Base-by-base conservation (phyloP, 352 stramenopile species). In the Pythium scleroteichum region DNA sequence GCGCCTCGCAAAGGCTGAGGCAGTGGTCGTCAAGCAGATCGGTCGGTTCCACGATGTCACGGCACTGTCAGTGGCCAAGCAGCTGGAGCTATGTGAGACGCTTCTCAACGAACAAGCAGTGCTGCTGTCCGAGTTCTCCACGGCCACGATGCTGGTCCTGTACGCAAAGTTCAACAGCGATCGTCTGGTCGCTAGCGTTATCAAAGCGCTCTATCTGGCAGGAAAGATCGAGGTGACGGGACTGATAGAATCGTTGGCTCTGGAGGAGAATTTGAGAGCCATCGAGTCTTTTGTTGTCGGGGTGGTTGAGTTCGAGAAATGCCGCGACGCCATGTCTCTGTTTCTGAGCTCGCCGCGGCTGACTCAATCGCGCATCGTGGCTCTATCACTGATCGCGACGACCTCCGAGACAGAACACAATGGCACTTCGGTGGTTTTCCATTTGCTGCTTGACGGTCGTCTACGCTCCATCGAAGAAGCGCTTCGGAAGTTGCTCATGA, bases 21-120 rank as follows among this genome's bases (percentile, higher is more conserved):
- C 61, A 3, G 51, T 59, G 0, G 72, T 76, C 7, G 51, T 88
- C 29, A 83, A 79, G 48, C 79, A 85, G 17, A 71, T 90, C 14
- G 75, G 64, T 19, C 65, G 68, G 16, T 90, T 90, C 48, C 76
- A 79, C 62, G 74, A 87, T 44, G 79, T 79, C 24, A 79, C 80
- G 0, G 65, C 54, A 0, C 53, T 76, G 4, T 47, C 72, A 7
- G 62, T 78, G 2, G 47, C 45, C 14, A 79, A 67, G 27, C 61
- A 83, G 7, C 54, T 90, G 26, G 75, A 79, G 24, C 40, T 90
- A 1, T 73, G 81, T 27, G 49, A 54, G 0, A 42, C 59, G 0
- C 66, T 87, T 38, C 62, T 50, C 2, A 20, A 39, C 0, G 52
- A 76, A 20, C 47, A 87, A 4, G 32, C 72, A 0, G 24, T 75